A percentile compares a stretch with the other conserved stretches of the same genome.
Conservation (phyloP, 208 protist genomes). For the Giardia duodenalis region DNA sequence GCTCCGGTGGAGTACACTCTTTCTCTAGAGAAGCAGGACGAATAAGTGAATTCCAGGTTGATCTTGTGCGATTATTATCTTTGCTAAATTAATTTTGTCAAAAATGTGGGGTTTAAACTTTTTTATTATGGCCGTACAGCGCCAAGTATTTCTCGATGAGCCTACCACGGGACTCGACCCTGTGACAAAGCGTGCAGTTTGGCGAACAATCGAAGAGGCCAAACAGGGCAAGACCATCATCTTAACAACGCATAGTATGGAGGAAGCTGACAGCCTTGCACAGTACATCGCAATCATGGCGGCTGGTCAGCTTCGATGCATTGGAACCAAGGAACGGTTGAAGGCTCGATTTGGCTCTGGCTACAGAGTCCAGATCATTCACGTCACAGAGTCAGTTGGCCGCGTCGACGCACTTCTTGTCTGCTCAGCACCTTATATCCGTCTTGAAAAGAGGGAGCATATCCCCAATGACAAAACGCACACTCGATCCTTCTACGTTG, state of each 20-base stretch:
- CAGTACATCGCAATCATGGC: conserved; percentile 70
- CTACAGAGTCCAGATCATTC: conserved; percentile 34
- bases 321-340: conserved; percentile 39
- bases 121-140: not conserved
- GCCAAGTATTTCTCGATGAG: conserved; percentile 48
- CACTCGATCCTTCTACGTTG: not conserved
- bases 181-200: conserved; percentile 48
- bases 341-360: conserved; percentile 45
- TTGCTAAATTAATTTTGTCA: too few relatives aligned
- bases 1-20: not conserved
- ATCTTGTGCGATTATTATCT: too few relatives aligned
- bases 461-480: not conserved
- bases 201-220: conserved; percentile 51
- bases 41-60: not conserved
- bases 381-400: not conserved
- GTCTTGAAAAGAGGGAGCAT: not conserved
- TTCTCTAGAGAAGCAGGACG: not conserved
- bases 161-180: conserved; percentile 53
- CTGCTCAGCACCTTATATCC: not conserved
- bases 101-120: too few relatives aligned
- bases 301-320: conserved; percentile 35
- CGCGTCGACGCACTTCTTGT: not conserved
- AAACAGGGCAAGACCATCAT: conserved; percentile 50
- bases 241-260: conserved; percentile 72
- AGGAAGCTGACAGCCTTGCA: conserved; percentile 79